Conservation (phyloP, 495 filamentous ascomycete genomes). For the Xanthoparmelia taractica region DNA sequence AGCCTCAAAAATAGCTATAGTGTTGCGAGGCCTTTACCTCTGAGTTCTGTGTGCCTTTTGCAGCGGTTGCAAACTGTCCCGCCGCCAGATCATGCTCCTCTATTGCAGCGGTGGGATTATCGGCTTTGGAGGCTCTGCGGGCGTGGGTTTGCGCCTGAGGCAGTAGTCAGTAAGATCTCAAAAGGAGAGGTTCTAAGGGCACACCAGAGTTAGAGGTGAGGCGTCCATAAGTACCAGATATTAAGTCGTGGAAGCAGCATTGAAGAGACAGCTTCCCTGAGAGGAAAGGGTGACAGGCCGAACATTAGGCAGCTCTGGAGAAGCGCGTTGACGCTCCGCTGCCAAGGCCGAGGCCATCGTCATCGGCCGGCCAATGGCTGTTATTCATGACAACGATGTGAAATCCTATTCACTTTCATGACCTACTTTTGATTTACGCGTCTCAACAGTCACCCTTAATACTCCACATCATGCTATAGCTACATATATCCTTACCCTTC, state of each 20-base stretch:
- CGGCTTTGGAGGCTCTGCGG: constrained; percentile 55
- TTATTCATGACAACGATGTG: not conserved
- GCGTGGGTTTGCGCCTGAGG: constrained; percentile 81
- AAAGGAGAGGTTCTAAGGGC: constrained; percentile 11
- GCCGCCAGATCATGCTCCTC: constrained; percentile 86
- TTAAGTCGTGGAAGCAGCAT: too few species aligned
- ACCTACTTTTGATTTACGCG: constrained; percentile 24
- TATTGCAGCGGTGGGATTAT: constrained; percentile 64
- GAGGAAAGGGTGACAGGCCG: not conserved
- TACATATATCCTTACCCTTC: constrained; percentile 2
- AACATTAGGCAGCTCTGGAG: not conserved
- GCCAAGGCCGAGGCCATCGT: not conserved
- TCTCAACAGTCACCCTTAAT: constrained; percentile 24
- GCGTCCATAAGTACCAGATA: constrained; percentile 44
- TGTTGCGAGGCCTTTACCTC: constrained; percentile 47
- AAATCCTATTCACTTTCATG: not conserved
- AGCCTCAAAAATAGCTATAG: constrained; percentile 6
- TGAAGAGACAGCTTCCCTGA: not conserved
- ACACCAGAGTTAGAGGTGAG: constrained; percentile 52
- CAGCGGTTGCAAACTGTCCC: constrained; percentile 78
- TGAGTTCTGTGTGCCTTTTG: constrained; percentile 61
- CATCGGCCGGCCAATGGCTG: not conserved
- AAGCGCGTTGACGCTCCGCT: not conserved
- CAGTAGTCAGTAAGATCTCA: not conserved
- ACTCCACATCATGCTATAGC: constrained; percentile 2